Evolutionary conservation across 2,329 filamentous ascomycete species (phyloP), one percentile per base, ranked within the genome.

Genomic region (Aschersonia sp.): DNA sequence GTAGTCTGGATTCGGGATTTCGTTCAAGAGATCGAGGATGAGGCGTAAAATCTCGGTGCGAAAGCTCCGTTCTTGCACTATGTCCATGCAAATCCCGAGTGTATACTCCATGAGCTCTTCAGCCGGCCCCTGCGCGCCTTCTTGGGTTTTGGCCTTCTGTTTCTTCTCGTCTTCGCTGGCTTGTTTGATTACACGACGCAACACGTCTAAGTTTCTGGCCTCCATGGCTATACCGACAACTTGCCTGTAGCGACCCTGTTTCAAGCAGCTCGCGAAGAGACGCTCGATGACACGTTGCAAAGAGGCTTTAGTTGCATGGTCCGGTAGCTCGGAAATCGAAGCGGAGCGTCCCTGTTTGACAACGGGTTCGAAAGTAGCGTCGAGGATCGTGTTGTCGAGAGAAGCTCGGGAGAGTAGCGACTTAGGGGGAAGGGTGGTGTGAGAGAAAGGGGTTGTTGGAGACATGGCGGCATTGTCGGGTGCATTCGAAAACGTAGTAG

Each of bases 21-120:
- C 87, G 68, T 85, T 95, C 40, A 98, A 74, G n/a, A 98, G 78
- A 51, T 91, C 86, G n/a, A 98, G 80, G 48, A 98, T 92, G 44
- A 98, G 75, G 57, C 85, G 83, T 50, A 98, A 68, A 47, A 98
- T 96, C 71, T 92, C 73, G 38, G 76, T 78, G 52, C 92, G 81
- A 59, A 97, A 78, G 45, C 82, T 82, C 47, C 91, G 80, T 68
- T 98, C 92, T 66, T 97, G 92, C 20, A 98, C 89, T 51, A 97
- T 84, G 52, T 94, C 89, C 88, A 98, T 94, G 72, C 91, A 96
- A 55, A 98, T 94, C 56, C 89, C 82, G 52, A 98, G 70, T 28
- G 92, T 85, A 60, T 98, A 98, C 56, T 98, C 92, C 83, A 98
- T 92, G 49, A 98, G 69, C 62, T 97, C 91, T 61, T 97, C 89